Base-by-base conservation (phyloP, 208 protist genomes). In the Trypanosomatidae sp. region DNA sequence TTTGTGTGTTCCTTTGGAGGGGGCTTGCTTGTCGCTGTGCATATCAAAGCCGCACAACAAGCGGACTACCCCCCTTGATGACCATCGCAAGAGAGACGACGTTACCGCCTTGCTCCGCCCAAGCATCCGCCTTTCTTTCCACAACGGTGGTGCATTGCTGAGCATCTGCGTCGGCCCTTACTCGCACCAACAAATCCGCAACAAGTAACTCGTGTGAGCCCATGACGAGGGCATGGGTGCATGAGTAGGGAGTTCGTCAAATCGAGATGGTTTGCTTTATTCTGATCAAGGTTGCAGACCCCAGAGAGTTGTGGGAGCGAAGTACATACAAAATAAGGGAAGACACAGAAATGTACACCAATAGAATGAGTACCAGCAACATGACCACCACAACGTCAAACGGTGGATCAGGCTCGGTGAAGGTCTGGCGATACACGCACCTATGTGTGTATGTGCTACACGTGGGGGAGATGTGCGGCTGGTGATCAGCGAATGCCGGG, bases 301-400 rank as follows among this genome's bases (percentile, higher is more conserved):
- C 39, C 17, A 46, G 60, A 25, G 60, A 46, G 22, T 28, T 25
- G 17, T n/a, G 3, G 36, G 8, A 28, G 17, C 5, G 8, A 43
- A 46, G 19, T 39, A 46, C 10, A 59, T 56, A 13, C 19, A 3
- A 36, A 28, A 2, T 30, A 50, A 33, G 4, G 36, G 22, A 75
- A 46, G n/a, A 46, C 52, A 47, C 12, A 52, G 39, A 73, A 82
- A 60, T 67, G 41, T 56, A 78, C 30, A 82, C 12, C 13, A 66
- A 58, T 33, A 59, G 15, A 72, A 69, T 25, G 60, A 73, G 10
- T 62, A 15, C 56, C 19, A 49, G 3, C 41, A 69, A 58, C 9
- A 73, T 22, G 30, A 1, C 52, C 62, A 49, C 49, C 12, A 41
- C 25, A 71, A 41, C 36, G 9, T 9, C 39, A 28, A 13, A 65